Percentiles rank a stretch among this genome's conserved stretches.
These are phyloP conservation scores for Moniliophthora roreri DNA, from an alignment of 1,284 basidiomycete species.

Conservation along the genomic window DNA sequence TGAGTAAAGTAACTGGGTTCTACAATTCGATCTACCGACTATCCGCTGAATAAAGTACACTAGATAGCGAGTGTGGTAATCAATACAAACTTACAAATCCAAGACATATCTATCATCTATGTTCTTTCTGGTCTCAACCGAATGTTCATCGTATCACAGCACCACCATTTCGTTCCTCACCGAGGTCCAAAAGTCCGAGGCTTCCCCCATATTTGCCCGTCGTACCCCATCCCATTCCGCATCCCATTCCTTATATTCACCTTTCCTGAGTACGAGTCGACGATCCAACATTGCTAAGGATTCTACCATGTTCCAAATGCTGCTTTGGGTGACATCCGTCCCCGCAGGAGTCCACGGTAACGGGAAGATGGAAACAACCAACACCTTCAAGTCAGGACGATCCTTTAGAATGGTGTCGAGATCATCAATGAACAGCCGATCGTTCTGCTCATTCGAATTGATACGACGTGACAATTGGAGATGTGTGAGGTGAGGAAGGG, in stretches of 20 bases:
- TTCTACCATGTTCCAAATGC: constrained; percentile 28
- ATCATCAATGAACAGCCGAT: constrained; percentile 36
- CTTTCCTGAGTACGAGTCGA: constrained; percentile 27
- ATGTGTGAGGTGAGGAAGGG: constrained; percentile 35
- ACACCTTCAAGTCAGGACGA: constrained; percentile 29
- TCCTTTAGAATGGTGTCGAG: constrained; percentile 28
- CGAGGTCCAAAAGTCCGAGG: constrained; percentile 9
- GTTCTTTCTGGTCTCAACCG: too few relatives aligned
- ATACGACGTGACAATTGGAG: constrained; percentile 40
- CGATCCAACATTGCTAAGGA: constrained; percentile 23
- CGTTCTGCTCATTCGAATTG: constrained; percentile 42
- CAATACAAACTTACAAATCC: too few relatives aligned
- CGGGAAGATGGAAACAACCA: constrained; percentile 35
- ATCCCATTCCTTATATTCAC: constrained; percentile 27
- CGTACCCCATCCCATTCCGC: constrained; percentile 19
- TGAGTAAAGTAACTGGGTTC: too few relatives aligned
- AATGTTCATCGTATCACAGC: background rate
- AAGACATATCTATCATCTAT: too few relatives aligned
- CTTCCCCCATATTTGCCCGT: background rate
- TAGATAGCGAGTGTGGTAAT: too few relatives aligned
- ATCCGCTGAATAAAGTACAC: too few relatives aligned
- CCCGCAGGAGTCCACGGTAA: constrained; percentile 18
- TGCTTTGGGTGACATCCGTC: constrained; percentile 22
- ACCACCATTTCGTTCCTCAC: background rate
- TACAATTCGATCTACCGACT: too few relatives aligned